A percentile compares a stretch with the other conserved stretches of the same genome.
phyloP scores from a whole-genome alignment of 345 rosid genomes.

The Populus deltoides region DNA sequence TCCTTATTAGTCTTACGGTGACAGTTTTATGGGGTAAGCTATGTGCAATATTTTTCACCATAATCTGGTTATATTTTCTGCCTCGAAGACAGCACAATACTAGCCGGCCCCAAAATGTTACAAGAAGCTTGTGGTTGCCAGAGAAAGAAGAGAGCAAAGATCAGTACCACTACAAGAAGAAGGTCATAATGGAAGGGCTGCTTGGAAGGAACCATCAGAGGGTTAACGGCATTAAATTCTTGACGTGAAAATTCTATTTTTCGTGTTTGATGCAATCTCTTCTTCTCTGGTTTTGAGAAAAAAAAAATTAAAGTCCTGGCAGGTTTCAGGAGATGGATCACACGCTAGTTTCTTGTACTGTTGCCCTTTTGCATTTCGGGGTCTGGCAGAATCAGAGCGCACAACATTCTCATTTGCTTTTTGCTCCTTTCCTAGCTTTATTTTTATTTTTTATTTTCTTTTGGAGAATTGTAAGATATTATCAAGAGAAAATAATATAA shows the following conservation, averaged over 20 bases:
- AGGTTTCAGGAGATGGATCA: background rate
- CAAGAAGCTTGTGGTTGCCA: background rate
- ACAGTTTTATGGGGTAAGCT: slow-evolving; percentile 42
- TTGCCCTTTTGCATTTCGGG: background rate
- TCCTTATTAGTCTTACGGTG: slow-evolving; percentile 22
- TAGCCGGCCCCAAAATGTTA: background rate
- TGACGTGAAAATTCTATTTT: slow-evolving; percentile 25
- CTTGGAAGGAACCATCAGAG: slow-evolving; percentile 27
- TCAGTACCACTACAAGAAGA: slow-evolving; percentile 10
- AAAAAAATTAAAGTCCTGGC: background rate
- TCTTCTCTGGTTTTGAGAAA: background rate
- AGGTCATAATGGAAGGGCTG: slow-evolving; percentile 34
- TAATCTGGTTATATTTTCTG: slow-evolving; percentile 28
- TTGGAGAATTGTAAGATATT: too few relatives aligned
- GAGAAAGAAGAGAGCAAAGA: background rate
- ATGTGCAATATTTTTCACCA: slow-evolving; percentile 39
- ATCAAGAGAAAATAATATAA: background rate
- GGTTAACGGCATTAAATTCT: slow-evolving; percentile 20
- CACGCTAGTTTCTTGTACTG: background rate
- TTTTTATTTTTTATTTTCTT: background rate
- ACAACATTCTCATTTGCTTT: background rate
- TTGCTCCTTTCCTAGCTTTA: background rate
- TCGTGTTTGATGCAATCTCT: background rate
- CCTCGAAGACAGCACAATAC: slow-evolving; percentile 8
- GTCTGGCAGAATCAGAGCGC: background rate